A percentile compares a stretch with the other conserved stretches of the same genome.
Conservation (phyloP, 768 basidiomycete species). For the Suillus tomentosus region DNA sequence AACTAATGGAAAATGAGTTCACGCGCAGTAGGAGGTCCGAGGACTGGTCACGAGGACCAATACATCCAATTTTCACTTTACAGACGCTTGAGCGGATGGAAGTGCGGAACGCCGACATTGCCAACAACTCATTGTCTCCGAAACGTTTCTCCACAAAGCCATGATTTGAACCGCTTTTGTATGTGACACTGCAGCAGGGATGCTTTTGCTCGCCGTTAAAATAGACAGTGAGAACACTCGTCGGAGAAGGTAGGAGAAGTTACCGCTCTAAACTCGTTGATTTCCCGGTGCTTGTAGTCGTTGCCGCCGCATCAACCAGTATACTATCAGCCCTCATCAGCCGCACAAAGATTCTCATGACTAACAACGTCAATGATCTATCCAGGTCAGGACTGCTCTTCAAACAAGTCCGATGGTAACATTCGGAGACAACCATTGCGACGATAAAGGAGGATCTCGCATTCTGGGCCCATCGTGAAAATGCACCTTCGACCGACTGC, state of each 20-base stretch:
- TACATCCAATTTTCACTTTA: constrained; percentile 14
- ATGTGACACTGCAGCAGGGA: constrained; percentile 9
- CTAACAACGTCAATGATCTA: constrained; percentile 15
- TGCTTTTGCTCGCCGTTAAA: constrained; percentile 16
- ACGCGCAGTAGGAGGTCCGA: constrained; percentile 24
- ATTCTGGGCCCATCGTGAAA: constrained; percentile 17
- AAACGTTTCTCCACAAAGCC: constrained; percentile 16
- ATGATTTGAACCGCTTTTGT: constrained; percentile 1
- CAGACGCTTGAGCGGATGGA: constrained; percentile 17
- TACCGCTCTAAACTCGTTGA: constrained; percentile 12
- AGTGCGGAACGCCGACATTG: constrained; percentile 20
- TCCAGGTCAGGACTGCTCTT: constrained; percentile 10
- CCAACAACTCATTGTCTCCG: constrained; percentile 9
- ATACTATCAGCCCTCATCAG: constrained; percentile 13
- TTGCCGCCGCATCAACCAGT: constrained; percentile 16
- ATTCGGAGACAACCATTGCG: constrained; percentile 15
- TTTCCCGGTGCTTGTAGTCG: constrained; percentile 26
- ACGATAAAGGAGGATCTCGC: constrained; percentile 20
- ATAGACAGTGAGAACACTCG: constrained; percentile 29
- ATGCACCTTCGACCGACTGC: constrained; percentile 8
- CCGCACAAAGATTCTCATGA: constrained; percentile 26
- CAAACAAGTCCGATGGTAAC: constrained; percentile 12
- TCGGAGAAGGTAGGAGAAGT: constrained; percentile 15
- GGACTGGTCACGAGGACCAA: constrained; percentile 15
- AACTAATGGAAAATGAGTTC: constrained; percentile 9